Conservation (phyloP, 1,284 basidiomycete genomes). For the Abortiporus biennis region DNA sequence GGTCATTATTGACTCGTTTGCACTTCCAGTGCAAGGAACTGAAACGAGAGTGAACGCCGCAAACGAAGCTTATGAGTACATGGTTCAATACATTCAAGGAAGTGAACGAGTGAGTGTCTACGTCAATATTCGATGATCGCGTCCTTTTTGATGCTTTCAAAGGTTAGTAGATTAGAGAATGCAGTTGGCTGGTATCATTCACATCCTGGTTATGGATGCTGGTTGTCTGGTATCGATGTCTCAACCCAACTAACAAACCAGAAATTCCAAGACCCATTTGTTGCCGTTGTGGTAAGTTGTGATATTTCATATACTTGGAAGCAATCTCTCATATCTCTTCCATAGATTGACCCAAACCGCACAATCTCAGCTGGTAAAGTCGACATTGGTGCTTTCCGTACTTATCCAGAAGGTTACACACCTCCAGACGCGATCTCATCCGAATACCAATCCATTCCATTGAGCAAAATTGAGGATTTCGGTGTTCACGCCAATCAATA, state of each 20-base stretch:
- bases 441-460: constrained; percentile 92
- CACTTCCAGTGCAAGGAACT: constrained; percentile 96
- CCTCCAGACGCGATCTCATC: constrained; percentile 65
- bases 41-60: constrained; percentile 98
- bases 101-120: constrained; percentile 60
- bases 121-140: neutral
- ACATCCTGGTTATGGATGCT: constrained; percentile 96
- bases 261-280: constrained; percentile 92
- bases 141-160: neutral
- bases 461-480: constrained; percentile 95
- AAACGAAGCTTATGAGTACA: constrained; percentile 96
- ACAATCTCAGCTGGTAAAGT: constrained; percentile 98
- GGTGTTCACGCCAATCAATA: constrained; percentile 98
- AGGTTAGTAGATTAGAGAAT: constrained; percentile 84
- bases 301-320: neutral
- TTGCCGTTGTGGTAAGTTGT: constrained; percentile 85
- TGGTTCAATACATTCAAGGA: constrained; percentile 88
- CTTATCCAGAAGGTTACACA: constrained; percentile 89
- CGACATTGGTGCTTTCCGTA: constrained; percentile 97
- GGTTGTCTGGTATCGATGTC: constrained; percentile 96
- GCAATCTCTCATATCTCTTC: neutral
- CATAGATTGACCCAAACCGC: constrained; percentile 95
- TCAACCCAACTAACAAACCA: constrained; percentile 96
- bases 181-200: constrained; percentile 99
- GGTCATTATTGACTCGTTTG: constrained; percentile 95